These are phyloP conservation scores for Silene uniflora DNA, from an alignment of 148 eudicot genomes.

Conservation along the genomic window DNA sequence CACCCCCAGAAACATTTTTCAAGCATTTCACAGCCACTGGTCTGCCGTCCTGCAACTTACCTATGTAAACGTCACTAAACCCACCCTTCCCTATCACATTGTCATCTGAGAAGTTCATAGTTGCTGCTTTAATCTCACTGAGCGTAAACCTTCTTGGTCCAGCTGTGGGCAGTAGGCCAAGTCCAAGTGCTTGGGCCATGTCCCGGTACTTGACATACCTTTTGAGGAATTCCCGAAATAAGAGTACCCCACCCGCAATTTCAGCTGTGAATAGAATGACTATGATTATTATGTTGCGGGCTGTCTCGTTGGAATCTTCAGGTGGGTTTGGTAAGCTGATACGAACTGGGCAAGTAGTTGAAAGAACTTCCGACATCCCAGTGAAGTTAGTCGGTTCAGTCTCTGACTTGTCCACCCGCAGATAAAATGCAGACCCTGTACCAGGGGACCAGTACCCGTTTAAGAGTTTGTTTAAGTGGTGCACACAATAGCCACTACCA, in stretches of 20 bases:
- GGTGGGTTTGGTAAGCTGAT: conserved; percentile 58
- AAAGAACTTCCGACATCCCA: conserved; percentile 60
- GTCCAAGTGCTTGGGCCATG: conserved; percentile 83
- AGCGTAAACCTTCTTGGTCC: conserved; percentile 69
- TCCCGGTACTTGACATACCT: conserved; percentile 86
- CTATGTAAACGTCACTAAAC: conserved; percentile 70
- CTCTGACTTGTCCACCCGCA: conserved; percentile 53
- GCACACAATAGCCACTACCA: conserved; percentile 44
- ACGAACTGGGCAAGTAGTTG: conserved; percentile 55
- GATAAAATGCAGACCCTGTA: conserved; percentile 39
- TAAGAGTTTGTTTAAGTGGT: conserved; percentile 29
- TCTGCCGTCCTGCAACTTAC: conserved; percentile 60
- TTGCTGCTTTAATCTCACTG: conserved; percentile 56
- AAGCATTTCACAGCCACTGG: conserved; percentile 72
- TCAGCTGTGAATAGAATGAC: conserved; percentile 50
- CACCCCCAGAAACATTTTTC: conserved; percentile 57
- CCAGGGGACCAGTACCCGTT: conserved; percentile 68
- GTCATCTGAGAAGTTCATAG: conserved; percentile 48
- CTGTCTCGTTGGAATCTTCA: conserved; percentile 38
- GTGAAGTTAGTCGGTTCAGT: conserved; percentile 39
- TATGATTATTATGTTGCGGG: no score
- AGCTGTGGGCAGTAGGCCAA: conserved; percentile 59
- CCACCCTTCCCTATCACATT: conserved; percentile 67
- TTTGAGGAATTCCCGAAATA: conserved; percentile 71
- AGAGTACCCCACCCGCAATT: conserved; percentile 52